Percentiles rank a stretch among this genome's conserved stretches.
Conservation (phyloP, 345 rosid genomes). For the Balakata baccata region DNA sequence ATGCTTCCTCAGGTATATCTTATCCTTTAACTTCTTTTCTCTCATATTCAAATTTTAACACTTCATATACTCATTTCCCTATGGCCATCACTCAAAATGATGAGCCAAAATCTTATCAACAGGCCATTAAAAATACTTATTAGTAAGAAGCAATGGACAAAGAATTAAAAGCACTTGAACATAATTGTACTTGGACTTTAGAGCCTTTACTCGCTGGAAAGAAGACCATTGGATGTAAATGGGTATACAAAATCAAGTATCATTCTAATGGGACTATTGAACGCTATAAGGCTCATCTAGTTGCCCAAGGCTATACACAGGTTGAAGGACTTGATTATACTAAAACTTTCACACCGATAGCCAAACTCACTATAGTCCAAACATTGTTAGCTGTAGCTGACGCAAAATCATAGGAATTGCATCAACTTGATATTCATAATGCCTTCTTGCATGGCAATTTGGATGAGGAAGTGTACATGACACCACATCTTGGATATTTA, state of each 20-base stretch:
- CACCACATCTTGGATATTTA: neutral
- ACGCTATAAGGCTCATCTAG: neutral
- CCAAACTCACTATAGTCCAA: neutral
- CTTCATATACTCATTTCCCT: neutral
- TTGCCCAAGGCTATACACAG: neutral
- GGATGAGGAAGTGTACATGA: neutral
- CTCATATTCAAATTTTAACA: neutral
- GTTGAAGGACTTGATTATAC: neutral
- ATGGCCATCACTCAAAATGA: neutral
- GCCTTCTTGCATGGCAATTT: neutral
- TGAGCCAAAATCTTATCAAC: neutral
- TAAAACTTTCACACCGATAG: neutral
- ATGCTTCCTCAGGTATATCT: neutral
- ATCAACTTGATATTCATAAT: neutral
- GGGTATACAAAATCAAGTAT: neutral
- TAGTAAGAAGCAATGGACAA: neutral
- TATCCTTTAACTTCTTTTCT: neutral
- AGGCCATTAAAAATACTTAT: neutral
- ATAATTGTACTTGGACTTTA: neutral
- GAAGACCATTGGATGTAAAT: neutral
- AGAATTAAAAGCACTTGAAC: neutral
- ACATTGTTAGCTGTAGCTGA: neutral
- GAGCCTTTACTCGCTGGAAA: neutral
- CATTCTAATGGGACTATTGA: neutral
- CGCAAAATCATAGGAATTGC: neutral